Evolutionary conservation across 495 filamentous ascomycete species (phyloP).

Genomic region (Penicillium cataractarum): DNA sequence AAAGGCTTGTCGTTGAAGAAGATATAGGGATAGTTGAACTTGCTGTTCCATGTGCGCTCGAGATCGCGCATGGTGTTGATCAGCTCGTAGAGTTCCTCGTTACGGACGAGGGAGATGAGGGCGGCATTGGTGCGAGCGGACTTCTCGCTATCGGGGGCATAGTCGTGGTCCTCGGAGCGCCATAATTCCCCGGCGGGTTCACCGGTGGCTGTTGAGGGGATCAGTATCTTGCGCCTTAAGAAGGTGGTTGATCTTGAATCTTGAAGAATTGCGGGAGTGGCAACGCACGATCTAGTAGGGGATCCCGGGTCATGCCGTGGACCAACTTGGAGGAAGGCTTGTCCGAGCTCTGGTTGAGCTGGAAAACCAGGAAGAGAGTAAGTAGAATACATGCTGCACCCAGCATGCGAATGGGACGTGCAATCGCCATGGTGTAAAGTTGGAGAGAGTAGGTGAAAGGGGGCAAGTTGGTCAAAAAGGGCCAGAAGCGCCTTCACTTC

Average conservation of each 20-base stretch:
- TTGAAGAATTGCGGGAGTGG: constrained; percentile 14
- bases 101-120: constrained; percentile 87
- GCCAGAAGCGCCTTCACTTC: neutral
- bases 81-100: constrained; percentile 83
- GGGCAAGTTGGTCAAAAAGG: constrained; percentile 12
- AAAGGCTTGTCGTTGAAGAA: constrained; percentile 98
- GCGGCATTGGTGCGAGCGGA: constrained; percentile 90
- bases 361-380: constrained; percentile 74
- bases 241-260: neutral
- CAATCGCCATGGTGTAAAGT: constrained; percentile 69
- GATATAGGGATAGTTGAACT: constrained; percentile 99
- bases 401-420: constrained; percentile 79
- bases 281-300: constrained; percentile 77
- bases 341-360: constrained; percentile 59
- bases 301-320: constrained; percentile 68
- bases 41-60: constrained; percentile 94
- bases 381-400: constrained; percentile 69
- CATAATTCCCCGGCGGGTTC: constrained; percentile 78
- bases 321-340: constrained; percentile 38
- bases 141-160: constrained; percentile 71
- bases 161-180: constrained; percentile 68
- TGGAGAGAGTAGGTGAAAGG: constrained; percentile 18
- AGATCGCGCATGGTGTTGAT: constrained; percentile 86
- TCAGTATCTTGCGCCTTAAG: constrained; percentile 13
- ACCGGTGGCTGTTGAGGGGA: constrained; percentile 61